A percentile compares a stretch with the other conserved stretches of the same genome.
phyloP scores from a whole-genome alignment of 805 yeast species.

The Teunomyces kruisii region DNA sequence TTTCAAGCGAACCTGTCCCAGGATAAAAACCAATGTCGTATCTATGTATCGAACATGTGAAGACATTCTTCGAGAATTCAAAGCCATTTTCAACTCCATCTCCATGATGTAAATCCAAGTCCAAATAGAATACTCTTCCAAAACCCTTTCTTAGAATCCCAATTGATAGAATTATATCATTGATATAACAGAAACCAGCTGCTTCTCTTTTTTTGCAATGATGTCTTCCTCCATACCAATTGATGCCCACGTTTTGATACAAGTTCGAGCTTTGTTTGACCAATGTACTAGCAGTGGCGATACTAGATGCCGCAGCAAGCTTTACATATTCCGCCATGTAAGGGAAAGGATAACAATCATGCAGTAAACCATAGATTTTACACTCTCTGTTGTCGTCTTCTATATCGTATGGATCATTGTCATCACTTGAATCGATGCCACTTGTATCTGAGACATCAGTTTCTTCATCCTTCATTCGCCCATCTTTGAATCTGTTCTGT shows the following conservation, averaged over 20 bases:
- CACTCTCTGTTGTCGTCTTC: conserved; percentile 10
- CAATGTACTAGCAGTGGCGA: conserved; percentile 44
- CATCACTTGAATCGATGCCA: conserved; percentile 10
- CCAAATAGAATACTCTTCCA: conserved; percentile 57
- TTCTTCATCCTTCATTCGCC: neutral
- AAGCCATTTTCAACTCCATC: conserved; percentile 77
- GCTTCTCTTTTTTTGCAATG: conserved; percentile 58
- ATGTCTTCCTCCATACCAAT: conserved; percentile 83
- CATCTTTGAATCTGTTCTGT: neutral
- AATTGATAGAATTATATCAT: conserved; percentile 64
- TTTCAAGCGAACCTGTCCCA: conserved; percentile 54
- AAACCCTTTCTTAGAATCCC: conserved; percentile 47
- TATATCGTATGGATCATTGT: conserved; percentile 12
- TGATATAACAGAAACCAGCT: conserved; percentile 72
- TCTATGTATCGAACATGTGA: conserved; percentile 64
- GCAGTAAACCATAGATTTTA: conserved; percentile 47
- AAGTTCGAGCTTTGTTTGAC: conserved; percentile 16
- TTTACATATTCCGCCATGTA: conserved; percentile 49
- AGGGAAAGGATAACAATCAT: conserved; percentile 68
- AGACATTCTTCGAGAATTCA: conserved; percentile 51
- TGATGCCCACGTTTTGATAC: conserved; percentile 45
- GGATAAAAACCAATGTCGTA: conserved; percentile 71
- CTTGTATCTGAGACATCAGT: neutral
- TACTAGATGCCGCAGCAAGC: conserved; percentile 56
- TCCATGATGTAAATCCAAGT: conserved; percentile 77